These are phyloP conservation scores for Pyricularia pennisetigena DNA, from an alignment of 2,329 filamentous ascomycete species.

Conservation along the genomic window DNA sequence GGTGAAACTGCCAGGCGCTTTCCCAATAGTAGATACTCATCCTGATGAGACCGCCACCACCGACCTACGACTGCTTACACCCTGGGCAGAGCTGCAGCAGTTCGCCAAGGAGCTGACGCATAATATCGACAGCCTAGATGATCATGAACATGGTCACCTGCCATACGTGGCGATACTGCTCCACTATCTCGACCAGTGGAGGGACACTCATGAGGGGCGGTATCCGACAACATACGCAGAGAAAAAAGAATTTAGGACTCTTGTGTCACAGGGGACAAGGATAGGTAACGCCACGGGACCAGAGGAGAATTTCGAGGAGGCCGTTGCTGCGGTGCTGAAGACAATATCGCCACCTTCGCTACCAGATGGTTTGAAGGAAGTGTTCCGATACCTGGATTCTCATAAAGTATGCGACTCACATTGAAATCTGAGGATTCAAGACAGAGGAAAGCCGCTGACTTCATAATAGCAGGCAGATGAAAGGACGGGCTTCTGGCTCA, in stretches of 20 bases:
- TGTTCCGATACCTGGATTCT: slow-evolving; percentile 54
- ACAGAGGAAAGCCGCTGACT: neutral
- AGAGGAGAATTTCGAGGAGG: slow-evolving; percentile 97
- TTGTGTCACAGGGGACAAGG: slow-evolving; percentile 58
- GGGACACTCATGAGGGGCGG: slow-evolving; percentile 54
- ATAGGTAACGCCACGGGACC: slow-evolving; percentile 70
- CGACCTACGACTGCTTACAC: slow-evolving; percentile 73
- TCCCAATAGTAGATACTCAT: slow-evolving; percentile 92
- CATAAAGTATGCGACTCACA: slow-evolving; percentile 1
- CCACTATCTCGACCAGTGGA: slow-evolving; percentile 77
- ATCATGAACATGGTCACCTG: slow-evolving; percentile 83
- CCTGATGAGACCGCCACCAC: slow-evolving; percentile 77
- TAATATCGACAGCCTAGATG: slow-evolving; percentile 58
- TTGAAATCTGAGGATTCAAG: neutral
- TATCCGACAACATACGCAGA: slow-evolving; percentile 70
- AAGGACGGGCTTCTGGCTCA: slow-evolving; percentile 72
- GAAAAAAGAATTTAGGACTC: slow-evolving; percentile 70
- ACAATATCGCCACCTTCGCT: slow-evolving; percentile 63
- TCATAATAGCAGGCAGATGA: slow-evolving; percentile 24
- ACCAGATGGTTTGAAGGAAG: slow-evolving; percentile 59
- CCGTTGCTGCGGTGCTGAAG: slow-evolving; percentile 77
- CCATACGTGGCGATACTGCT: slow-evolving; percentile 79
- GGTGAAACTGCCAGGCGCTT: slow-evolving; percentile 66
- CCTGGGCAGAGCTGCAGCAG: slow-evolving; percentile 71
- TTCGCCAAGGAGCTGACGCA: slow-evolving; percentile 59